These are phyloP conservation scores for Alternaria arborescens DNA, from an alignment of 2,329 filamentous ascomycete genomes.

Conservation along the genomic window DNA sequence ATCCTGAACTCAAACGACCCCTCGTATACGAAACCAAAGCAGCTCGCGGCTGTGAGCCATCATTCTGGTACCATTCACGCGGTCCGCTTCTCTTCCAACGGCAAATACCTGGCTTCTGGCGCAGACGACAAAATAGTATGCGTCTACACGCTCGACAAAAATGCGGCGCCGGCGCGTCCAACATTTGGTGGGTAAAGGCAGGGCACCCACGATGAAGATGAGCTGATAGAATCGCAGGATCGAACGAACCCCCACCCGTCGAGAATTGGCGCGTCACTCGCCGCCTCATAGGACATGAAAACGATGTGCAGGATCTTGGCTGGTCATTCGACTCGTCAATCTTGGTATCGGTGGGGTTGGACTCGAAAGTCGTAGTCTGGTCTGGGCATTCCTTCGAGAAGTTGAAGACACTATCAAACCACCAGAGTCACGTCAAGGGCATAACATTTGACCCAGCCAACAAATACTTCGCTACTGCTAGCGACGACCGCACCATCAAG, in stretches of 20 bases:
- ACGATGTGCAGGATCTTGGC: constrained; percentile 96
- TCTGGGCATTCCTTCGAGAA: constrained; percentile 98
- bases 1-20: constrained; percentile 82
- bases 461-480: constrained; percentile 98
- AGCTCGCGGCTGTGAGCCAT: constrained; percentile 97
- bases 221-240: constrained; percentile 59
- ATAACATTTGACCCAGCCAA: constrained; percentile 98
- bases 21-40: constrained; percentile 79
- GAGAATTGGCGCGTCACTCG: constrained; percentile 98
- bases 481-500: constrained; percentile 95
- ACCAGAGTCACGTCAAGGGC: constrained; percentile 98
- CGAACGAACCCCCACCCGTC: constrained; percentile 88
- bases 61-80: constrained; percentile 97
- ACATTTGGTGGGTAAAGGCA: constrained; percentile 72
- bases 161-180: constrained; percentile 76
- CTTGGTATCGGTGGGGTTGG: constrained; percentile 91
- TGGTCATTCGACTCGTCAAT: constrained; percentile 98
- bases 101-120: constrained; percentile 93
- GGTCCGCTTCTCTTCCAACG: constrained; percentile 94
- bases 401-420: constrained; percentile 88
- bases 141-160: constrained; percentile 89
- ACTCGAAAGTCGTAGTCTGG: constrained; percentile 98
- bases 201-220: constrained; percentile 8
- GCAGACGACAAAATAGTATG: constrained; percentile 99
- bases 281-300: constrained; percentile 94